Evolutionary conservation across 2,329 filamentous ascomycete genomes (phyloP), one percentile per base, ranked within the genome.

Genomic region (Clathrospora elynae): DNA sequence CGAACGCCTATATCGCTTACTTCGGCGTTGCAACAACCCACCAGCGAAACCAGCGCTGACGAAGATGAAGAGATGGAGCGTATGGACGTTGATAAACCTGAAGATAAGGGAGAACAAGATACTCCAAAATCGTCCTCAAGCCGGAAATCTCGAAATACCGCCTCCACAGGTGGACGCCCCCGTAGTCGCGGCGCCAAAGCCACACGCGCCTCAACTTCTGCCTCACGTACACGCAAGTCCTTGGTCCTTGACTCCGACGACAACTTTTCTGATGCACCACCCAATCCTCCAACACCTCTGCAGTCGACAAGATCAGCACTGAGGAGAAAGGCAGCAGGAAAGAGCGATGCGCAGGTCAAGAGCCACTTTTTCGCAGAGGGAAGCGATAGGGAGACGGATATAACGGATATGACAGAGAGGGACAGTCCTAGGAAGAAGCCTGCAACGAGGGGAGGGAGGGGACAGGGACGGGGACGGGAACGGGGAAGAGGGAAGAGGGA

Each of bases 71-170:
- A 36, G 3, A 14, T 19, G 6, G 29, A 34, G n/a, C 22, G 36
- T 9, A 33, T 29, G n/a, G 35, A 44, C 7, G 34, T 45, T 6
- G 33, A 68, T 2, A 5, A 30, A 9, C 74, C 78, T 9, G 78
- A 80, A 45, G 26, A 38, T n/a, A 73, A 78, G 6, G 78, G 79
- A 45, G 25, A 35, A 9, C 22, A 35, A n/a, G 25, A 41, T 3
- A n/a, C n/a, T n/a, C n/a, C n/a, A n/a, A n/a, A n/a, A n/a, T n/a
- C n/a, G n/a, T n/a, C n/a, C n/a, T n/a, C n/a, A n/a, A n/a, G n/a
- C n/a, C n/a, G n/a, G n/a, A n/a, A n/a, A n/a, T n/a, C n/a, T n/a
- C n/a, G n/a, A n/a, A n/a, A n/a, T n/a, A 36, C 2, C 16, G 40
- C 29, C 18, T 31, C 24, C 4, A 4, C 43, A 13, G 36, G 37